Percentiles rank a stretch among this genome's conserved stretches.
These are phyloP conservation scores for Pythium scleroteichum DNA, from an alignment of 352 stramenopile species.

Conservation along the genomic window DNA sequence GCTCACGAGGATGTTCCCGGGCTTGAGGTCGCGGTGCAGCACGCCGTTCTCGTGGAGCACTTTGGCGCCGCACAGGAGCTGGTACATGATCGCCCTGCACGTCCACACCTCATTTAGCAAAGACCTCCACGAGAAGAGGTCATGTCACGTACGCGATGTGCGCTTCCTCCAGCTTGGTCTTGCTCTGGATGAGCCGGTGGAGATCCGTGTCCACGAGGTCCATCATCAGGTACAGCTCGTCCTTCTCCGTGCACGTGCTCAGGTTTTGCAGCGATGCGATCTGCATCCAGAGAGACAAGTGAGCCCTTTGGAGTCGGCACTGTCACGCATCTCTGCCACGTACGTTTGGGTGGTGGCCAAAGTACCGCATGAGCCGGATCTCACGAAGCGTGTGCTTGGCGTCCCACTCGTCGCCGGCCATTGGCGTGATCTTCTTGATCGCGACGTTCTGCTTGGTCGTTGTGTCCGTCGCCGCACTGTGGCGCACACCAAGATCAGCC, in stretches of 20 bases:
- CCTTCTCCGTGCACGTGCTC: slow-evolving; percentile 83
- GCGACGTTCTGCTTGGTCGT: slow-evolving; percentile 79
- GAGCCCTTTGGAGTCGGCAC: neutral
- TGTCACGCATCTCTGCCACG: neutral
- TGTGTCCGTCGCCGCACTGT: slow-evolving; percentile 70
- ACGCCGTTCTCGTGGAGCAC: slow-evolving; percentile 91
- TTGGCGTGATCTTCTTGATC: slow-evolving; percentile 94
- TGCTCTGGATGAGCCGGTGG: slow-evolving; percentile 87
- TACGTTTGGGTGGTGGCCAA: slow-evolving; percentile 89
- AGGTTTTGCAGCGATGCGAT: slow-evolving; percentile 81
- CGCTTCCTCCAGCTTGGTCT: slow-evolving; percentile 82
- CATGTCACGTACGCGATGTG: slow-evolving; percentile 63
- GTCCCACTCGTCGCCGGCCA: slow-evolving; percentile 88
- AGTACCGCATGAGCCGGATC: slow-evolving; percentile 90
- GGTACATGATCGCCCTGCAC: slow-evolving; percentile 92
- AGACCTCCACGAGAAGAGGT: too few species aligned
- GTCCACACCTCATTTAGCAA: too few species aligned
- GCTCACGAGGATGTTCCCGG: slow-evolving; percentile 84
- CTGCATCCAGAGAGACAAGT: slow-evolving; percentile 19
- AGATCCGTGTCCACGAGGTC: slow-evolving; percentile 94
- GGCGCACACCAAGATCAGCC: slow-evolving; percentile 10
- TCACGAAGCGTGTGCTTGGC: slow-evolving; percentile 92
- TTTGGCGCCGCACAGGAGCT: slow-evolving; percentile 88
- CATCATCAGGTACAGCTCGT: slow-evolving; percentile 96
- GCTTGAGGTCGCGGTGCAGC: slow-evolving; percentile 84